Evolutionary conservation across 106 monocot species (phyloP).

Genomic region (Agapanthus africanus): DNA sequence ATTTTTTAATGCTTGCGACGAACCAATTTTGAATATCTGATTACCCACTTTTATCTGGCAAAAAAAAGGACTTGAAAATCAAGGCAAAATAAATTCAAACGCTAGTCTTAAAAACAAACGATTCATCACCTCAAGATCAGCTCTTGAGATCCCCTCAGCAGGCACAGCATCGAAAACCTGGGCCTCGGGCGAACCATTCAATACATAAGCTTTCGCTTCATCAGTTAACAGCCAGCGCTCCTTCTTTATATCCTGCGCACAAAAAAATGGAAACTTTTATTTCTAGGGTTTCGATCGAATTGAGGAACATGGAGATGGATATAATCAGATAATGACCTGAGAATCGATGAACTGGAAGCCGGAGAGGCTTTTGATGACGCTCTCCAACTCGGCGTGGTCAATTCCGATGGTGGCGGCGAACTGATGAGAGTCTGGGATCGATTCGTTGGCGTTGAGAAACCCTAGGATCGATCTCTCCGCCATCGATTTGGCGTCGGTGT

Average conservation of each 20-base stretch:
- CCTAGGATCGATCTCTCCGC: no score
- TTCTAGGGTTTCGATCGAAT: no score
- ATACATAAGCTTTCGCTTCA: slow-evolving; percentile 64
- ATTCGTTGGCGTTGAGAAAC: no score
- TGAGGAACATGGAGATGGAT: no score
- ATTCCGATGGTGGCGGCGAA: slow-evolving; percentile 57
- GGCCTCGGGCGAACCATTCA: slow-evolving; percentile 68
- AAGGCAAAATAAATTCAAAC: neutral
- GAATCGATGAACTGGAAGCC: slow-evolving; percentile 65
- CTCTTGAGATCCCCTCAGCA: slow-evolving; percentile 49
- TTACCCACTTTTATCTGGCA: slow-evolving; percentile 54
- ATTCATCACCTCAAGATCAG: slow-evolving; percentile 45
- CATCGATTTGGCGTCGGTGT: no score
- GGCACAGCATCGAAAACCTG: slow-evolving; percentile 55
- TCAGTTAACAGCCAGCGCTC: slow-evolving; percentile 32
- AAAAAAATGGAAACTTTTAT: no score
- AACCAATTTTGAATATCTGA: slow-evolving; percentile 56
- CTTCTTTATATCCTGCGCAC: neutral
- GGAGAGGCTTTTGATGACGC: slow-evolving; percentile 71
- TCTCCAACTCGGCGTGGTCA: slow-evolving; percentile 63
- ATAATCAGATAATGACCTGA: no score
- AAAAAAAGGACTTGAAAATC: neutral
- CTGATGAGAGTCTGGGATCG: slow-evolving; percentile 58
- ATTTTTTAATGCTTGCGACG: slow-evolving; percentile 59
- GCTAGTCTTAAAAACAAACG: neutral